Evolutionary conservation across 306 rosid genomes (phyloP).

Genomic region (Abrus pulchellus): DNA sequence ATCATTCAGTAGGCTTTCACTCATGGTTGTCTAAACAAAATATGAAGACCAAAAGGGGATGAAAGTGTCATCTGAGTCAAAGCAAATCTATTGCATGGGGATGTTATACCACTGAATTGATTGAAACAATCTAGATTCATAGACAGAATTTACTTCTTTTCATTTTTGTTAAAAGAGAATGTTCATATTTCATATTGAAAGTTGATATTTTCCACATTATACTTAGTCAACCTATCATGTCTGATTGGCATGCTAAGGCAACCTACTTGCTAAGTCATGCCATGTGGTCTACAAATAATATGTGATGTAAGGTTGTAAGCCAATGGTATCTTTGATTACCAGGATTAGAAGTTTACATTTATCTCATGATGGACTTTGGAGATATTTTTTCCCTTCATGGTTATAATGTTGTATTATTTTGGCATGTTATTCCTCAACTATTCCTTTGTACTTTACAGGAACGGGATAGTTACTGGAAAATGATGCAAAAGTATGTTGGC

Average conservation of each 20-base stretch:
- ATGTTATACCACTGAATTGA: constrained; percentile 3
- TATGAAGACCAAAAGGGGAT: constrained; percentile 1
- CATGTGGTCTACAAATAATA: not conserved
- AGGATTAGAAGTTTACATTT: not conserved
- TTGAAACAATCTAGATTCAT: constrained; percentile 35
- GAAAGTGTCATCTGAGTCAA: constrained; percentile 6
- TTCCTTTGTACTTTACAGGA: constrained; percentile 61
- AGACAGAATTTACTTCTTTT: not conserved
- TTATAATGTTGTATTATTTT: constrained; percentile 26
- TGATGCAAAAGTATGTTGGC: constrained; percentile 95
- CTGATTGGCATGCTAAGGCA: constrained; percentile 22
- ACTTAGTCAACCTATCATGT: constrained; percentile 9
- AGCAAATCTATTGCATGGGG: not conserved
- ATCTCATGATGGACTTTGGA: not conserved
- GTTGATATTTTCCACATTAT: constrained; percentile 22
- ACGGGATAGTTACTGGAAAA: constrained; percentile 93
- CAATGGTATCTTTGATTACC: constrained; percentile 14
- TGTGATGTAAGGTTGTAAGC: constrained; percentile 22
- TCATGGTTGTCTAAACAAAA: constrained; percentile 20
- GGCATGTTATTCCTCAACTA: constrained; percentile 29
- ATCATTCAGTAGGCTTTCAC: not conserved
- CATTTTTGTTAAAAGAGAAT: constrained; percentile 13
- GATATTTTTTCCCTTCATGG: not conserved
- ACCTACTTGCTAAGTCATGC: constrained; percentile 4
- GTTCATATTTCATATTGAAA: constrained; percentile 39